These are phyloP conservation scores for Tuber calosporum DNA, from an alignment of 495 filamentous ascomycete genomes.

Conservation along the genomic window DNA sequence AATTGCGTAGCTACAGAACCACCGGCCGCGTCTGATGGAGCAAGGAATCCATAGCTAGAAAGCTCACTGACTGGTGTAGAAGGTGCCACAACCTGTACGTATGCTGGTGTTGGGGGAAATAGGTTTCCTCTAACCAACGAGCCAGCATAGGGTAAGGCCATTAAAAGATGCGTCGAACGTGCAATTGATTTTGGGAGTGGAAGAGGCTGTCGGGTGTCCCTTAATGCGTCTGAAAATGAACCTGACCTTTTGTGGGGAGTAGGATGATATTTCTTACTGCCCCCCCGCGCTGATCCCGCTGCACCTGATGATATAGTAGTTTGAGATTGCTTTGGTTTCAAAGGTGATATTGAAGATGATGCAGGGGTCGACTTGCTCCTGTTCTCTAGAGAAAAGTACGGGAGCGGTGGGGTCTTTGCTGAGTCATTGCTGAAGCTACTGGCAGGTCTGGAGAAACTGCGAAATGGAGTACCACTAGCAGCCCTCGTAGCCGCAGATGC, in stretches of 20 bases:
- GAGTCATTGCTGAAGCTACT: conserved; percentile 20
- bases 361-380: conserved; percentile 33
- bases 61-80: conserved; percentile 48
- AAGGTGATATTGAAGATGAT: conserved; percentile 27
- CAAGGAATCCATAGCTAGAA: conserved; percentile 15
- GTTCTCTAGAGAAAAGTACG: conserved; percentile 27
- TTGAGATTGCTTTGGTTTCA: conserved; percentile 29
- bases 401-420: conserved; percentile 22
- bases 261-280: conserved; percentile 19
- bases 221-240: conserved; percentile 78
- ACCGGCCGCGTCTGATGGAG: conserved; percentile 9
- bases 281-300: conserved; percentile 8
- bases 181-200: conserved; percentile 41
- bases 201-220: conserved; percentile 56
- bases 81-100: conserved; percentile 63
- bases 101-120: conserved; percentile 66
- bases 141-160: conserved; percentile 65
- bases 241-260: conserved; percentile 60
- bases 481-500: conserved; percentile 18
- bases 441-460: conserved; percentile 20
- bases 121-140: conserved; percentile 77
- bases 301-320: conserved; percentile 8
- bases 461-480: conserved; percentile 11
- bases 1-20: conserved; percentile 14
- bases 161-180: conserved; percentile 48